Conservation (phyloP, 2,329 filamentous ascomycete genomes). For the Fusarium sambucinum region DNA sequence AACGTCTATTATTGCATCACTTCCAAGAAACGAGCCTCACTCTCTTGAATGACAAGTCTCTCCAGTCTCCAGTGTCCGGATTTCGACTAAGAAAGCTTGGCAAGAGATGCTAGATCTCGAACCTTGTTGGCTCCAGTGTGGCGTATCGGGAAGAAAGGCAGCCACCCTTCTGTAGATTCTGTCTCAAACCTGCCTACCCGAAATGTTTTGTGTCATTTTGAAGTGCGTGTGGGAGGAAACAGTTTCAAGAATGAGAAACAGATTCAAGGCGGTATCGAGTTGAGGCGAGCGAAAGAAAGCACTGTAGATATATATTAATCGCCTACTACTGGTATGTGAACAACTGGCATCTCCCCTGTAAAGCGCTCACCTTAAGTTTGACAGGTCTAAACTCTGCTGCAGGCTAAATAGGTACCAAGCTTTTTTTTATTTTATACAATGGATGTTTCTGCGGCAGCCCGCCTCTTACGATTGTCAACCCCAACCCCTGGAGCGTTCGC, state of each 20-base stretch:
- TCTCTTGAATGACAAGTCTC: not conserved
- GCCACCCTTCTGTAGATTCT: constrained; percentile 24
- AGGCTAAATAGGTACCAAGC: constrained; percentile 7
- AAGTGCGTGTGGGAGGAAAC: not conserved
- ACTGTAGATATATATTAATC: not conserved
- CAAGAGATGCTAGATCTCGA: constrained; percentile 3
- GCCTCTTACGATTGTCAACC: not conserved
- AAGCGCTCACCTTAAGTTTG: not conserved
- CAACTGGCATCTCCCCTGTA: not conserved
- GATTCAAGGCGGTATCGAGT: not conserved
- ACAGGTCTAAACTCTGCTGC: constrained; percentile 8
- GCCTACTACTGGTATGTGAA: not conserved
- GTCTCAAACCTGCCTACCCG: constrained; percentile 15
- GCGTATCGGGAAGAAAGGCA: constrained; percentile 13
- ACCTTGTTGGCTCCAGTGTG: constrained; percentile 13
- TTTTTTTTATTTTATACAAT: not conserved
- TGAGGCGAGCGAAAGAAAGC: not conserved
- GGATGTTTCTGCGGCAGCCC: constrained; percentile 2
- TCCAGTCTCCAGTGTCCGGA: not conserved
- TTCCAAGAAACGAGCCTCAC: not conserved
- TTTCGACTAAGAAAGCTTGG: constrained; percentile 8
- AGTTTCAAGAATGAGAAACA: not conserved
- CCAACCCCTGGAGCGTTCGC: constrained; percentile 4
- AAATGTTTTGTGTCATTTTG: constrained; percentile 10
- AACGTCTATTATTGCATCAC: not conserved